phyloP scores from a whole-genome alignment of 2,329 filamentous ascomycete genomes.

The Colletotrichum filicis region DNA sequence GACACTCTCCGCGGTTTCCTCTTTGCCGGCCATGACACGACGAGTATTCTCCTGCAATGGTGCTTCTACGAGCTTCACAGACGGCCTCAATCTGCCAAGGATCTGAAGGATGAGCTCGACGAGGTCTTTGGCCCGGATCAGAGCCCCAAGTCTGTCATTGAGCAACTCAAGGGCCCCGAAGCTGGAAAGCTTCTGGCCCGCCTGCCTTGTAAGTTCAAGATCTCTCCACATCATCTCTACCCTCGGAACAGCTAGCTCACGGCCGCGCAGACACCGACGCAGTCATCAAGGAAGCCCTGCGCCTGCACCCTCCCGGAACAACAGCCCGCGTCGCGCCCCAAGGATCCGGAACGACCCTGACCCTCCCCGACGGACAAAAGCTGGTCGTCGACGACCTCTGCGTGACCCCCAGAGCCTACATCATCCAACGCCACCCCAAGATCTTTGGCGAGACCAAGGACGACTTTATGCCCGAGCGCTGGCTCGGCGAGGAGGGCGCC shows the following conservation, averaged over 20 bases:
- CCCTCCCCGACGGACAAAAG: conserved; percentile 41
- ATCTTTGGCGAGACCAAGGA: conserved; percentile 48
- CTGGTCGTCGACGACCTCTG: conserved; percentile 46
- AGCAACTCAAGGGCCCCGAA: conserved; percentile 38
- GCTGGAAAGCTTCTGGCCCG: conserved; percentile 44
- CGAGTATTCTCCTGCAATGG: conserved; percentile 49
- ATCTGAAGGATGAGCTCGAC: conserved; percentile 48
- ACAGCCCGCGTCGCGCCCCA: conserved; percentile 41
- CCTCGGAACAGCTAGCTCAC: background rate
- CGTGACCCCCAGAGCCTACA: conserved; percentile 44
- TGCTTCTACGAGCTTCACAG: conserved; percentile 49
- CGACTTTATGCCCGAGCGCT: conserved; percentile 53
- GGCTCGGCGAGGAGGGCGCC: conserved; percentile 38
- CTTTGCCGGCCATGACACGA: conserved; percentile 54
- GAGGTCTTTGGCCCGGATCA: conserved; percentile 44
- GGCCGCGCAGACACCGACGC: conserved; percentile 41
- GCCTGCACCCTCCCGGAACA: conserved; percentile 47
- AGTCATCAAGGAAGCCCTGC: conserved; percentile 49
- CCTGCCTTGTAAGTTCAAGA: conserved; percentile 40
- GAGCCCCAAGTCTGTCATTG: conserved; percentile 38
- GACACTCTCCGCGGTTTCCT: conserved; percentile 51
- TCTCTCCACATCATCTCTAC: too few species aligned
- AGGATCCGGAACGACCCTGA: conserved; percentile 37
- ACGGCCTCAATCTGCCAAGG: conserved; percentile 40
- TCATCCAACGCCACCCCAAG: conserved; percentile 47